Evolutionary conservation across 345 rosid genomes (phyloP).

Genomic region (Aquilaria malaccensis): DNA sequence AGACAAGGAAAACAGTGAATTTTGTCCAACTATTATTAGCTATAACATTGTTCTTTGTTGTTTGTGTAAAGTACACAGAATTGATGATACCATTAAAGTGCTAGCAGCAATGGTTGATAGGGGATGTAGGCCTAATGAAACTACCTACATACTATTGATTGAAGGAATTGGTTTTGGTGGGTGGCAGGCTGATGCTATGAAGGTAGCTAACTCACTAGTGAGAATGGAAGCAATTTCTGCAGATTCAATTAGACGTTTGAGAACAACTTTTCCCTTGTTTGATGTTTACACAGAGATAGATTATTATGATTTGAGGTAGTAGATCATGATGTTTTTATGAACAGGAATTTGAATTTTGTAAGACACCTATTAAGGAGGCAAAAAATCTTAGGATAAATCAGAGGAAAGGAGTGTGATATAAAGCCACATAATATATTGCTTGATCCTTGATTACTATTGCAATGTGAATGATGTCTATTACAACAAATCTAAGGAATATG

Average conservation of each 20-base stretch:
- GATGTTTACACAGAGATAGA: slow-evolving; percentile 30
- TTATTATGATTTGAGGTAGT: slow-evolving; percentile 20
- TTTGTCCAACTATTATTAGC: slow-evolving; percentile 53
- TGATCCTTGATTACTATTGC: slow-evolving; percentile 16
- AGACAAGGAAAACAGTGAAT: slow-evolving; percentile 56
- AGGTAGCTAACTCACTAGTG: slow-evolving; percentile 47
- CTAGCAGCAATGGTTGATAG: slow-evolving; percentile 52
- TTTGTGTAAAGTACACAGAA: slow-evolving; percentile 54
- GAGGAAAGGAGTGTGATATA: slow-evolving; percentile 21
- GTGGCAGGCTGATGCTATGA: slow-evolving; percentile 61
- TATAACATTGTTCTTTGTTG: slow-evolving; percentile 75
- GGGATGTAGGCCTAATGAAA: slow-evolving; percentile 73
- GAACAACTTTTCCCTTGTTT: slow-evolving; percentile 48
- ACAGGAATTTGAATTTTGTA: too few relatives aligned
- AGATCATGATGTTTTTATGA: neutral
- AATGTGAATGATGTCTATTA: slow-evolving; percentile 8
- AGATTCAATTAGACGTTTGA: slow-evolving; percentile 46
- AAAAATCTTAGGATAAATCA: too few relatives aligned
- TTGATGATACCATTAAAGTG: slow-evolving; percentile 57
- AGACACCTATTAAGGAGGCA: too few relatives aligned
- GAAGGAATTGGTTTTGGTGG: slow-evolving; percentile 83
- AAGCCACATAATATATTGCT: slow-evolving; percentile 42
- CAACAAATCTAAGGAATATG: too few relatives aligned
- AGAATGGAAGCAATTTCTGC: slow-evolving; percentile 47
- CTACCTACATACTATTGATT: slow-evolving; percentile 56